Evolutionary conservation across 352 stramenopile species (phyloP).

Genomic region (Bremia lactucae): DNA sequence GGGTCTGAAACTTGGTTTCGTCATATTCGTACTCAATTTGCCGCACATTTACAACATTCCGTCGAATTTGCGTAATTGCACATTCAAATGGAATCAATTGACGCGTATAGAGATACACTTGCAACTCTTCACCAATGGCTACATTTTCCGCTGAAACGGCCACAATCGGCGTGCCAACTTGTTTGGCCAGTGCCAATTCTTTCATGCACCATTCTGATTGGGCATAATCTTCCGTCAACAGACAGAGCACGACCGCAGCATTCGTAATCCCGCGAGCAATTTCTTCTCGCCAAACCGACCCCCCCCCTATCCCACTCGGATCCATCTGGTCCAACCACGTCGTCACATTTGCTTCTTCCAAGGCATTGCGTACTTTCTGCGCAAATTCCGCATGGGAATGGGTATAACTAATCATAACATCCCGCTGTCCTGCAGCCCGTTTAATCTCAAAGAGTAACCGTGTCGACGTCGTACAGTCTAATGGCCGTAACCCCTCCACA

Average conservation of each 20-base stretch:
- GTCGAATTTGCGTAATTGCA: slow-evolving; percentile 44
- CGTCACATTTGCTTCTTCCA: slow-evolving; percentile 67
- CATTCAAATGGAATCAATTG: slow-evolving; percentile 77
- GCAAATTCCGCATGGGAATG: slow-evolving; percentile 73
- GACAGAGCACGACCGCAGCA: slow-evolving; percentile 52
- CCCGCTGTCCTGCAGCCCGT: slow-evolving; percentile 55
- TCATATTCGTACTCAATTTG: slow-evolving; percentile 63
- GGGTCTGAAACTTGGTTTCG: slow-evolving; percentile 33
- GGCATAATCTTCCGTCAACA: slow-evolving; percentile 67
- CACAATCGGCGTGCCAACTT: slow-evolving; percentile 53
- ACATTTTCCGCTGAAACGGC: slow-evolving; percentile 52
- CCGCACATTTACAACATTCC: slow-evolving; percentile 38
- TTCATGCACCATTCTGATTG: slow-evolving; percentile 72
- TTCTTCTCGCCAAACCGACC: slow-evolving; percentile 72
- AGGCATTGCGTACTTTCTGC: slow-evolving; percentile 47
- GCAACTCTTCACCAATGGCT: slow-evolving; percentile 54
- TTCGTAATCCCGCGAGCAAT: slow-evolving; percentile 73
- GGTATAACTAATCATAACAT: slow-evolving; percentile 86
- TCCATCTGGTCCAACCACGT: slow-evolving; percentile 78
- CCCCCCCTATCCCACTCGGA: slow-evolving; percentile 65
- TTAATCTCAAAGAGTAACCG: slow-evolving; percentile 79
- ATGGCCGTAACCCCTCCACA: slow-evolving; percentile 47
- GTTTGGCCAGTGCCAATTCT: slow-evolving; percentile 65
- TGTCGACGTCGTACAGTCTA: slow-evolving; percentile 77
- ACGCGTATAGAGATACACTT: slow-evolving; percentile 78